Evolutionary conservation across 306 rosid genomes (phyloP).

Genomic region (Vicia sativa): DNA sequence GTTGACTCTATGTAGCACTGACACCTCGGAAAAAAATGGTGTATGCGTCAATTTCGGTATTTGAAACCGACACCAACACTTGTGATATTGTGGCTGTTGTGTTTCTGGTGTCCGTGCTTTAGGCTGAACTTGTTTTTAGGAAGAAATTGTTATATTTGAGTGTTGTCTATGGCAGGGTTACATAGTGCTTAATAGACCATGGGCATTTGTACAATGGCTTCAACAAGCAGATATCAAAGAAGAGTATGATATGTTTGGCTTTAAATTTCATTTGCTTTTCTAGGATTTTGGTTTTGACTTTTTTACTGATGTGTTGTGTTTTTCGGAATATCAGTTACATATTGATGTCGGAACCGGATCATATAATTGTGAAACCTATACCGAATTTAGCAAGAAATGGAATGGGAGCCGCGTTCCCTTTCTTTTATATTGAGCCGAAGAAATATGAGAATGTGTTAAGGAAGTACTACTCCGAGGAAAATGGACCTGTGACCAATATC

Average conservation of each 20-base stretch:
- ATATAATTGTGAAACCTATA: slow-evolving; percentile 89
- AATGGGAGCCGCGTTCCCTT: slow-evolving; percentile 93
- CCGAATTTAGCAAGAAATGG: slow-evolving; percentile 89
- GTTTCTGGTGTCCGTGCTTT: too few relatives aligned
- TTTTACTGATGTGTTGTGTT: slow-evolving; percentile 1
- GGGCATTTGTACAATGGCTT: slow-evolving; percentile 99
- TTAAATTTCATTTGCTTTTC: slow-evolving; percentile 18
- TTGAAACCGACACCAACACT: too few relatives aligned
- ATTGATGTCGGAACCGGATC: slow-evolving; percentile 97
- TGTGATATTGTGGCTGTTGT: too few relatives aligned
- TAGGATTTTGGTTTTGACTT: slow-evolving; percentile 39
- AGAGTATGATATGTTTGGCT: slow-evolving; percentile 65
- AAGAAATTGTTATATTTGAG: background rate
- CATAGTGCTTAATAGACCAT: slow-evolving; percentile 97
- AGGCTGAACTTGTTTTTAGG: background rate
- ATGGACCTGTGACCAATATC: slow-evolving; percentile 78
- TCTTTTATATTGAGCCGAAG: slow-evolving; percentile 95
- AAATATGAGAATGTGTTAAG: slow-evolving; percentile 73
- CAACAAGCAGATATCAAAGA: slow-evolving; percentile 85
- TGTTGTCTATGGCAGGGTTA: slow-evolving; percentile 64
- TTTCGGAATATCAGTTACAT: slow-evolving; percentile 62
- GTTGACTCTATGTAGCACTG: too few relatives aligned
- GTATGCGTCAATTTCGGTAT: too few relatives aligned
- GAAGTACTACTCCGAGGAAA: slow-evolving; percentile 77
- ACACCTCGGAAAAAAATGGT: background rate